These are phyloP conservation scores for Penicillium longicatenatum DNA, from an alignment of 495 filamentous ascomycete genomes.

Conservation along the genomic window DNA sequence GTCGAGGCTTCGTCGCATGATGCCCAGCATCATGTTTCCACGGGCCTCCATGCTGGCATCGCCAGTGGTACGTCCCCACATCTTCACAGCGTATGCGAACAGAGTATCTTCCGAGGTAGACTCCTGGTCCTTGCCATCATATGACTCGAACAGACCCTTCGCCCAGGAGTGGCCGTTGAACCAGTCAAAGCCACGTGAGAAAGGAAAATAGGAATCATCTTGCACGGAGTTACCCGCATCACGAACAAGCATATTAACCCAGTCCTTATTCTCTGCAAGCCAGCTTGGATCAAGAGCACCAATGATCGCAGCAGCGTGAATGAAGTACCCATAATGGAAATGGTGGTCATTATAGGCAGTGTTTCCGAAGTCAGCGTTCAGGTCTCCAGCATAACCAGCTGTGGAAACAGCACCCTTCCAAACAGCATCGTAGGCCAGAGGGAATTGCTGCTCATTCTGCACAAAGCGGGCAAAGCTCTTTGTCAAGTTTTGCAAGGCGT, in stretches of 20 bases:
- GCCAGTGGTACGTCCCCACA: conserved; percentile 81
- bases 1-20: conserved; percentile 68
- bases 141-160: conserved; percentile 88
- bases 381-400: conserved; percentile 75
- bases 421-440: conserved; percentile 75
- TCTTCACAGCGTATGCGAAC: conserved; percentile 86
- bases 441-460: conserved; percentile 73
- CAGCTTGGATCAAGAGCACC: conserved; percentile 77
- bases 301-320: conserved; percentile 85
- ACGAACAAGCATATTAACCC: conserved; percentile 76
- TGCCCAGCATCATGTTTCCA: conserved; percentile 80
- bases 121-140: conserved; percentile 91
- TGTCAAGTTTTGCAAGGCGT: conserved; percentile 70
- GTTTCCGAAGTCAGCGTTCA: conserved; percentile 78
- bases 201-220: conserved; percentile 76
- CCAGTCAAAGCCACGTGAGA: conserved; percentile 90
- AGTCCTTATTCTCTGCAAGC: conserved; percentile 72
- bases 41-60: conserved; percentile 83
- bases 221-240: conserved; percentile 77
- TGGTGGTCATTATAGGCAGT: conserved; percentile 95
- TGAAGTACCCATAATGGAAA: conserved; percentile 89
- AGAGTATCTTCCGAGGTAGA: conserved; percentile 88
- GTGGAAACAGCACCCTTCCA: conserved; percentile 89
- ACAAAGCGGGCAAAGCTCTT: conserved; percentile 73
- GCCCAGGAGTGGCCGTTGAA: conserved; percentile 96